Evolutionary conservation across 1,139 yeast genomes (phyloP), one percentile per base, ranked within the genome.

Genomic region (Blastobotrys ciferrii): DNA sequence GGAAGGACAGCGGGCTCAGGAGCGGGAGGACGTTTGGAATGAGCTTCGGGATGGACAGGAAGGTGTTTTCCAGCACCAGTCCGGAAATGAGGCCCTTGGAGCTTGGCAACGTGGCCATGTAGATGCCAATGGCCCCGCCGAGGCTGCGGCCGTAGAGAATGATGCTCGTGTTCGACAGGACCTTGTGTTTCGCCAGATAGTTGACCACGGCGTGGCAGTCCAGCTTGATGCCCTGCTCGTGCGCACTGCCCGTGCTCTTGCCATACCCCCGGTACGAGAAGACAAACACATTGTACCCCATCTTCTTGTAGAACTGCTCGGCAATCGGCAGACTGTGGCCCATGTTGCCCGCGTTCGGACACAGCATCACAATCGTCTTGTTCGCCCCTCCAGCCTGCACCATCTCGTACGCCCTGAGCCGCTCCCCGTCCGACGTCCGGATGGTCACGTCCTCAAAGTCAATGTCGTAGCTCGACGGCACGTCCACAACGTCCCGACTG

Each of bases 291-390:
- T 92, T 89, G 66, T 83, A 81, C 12, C 81, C 79, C 65, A 86
- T 75, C 42, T 76, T 72, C 49, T 75, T 70, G 67, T 80, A 87
- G 56, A 92, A 82, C 13, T 84, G 69, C 47, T 83, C 76, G 1
- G 87, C 95, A 5, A 89, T 78, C 1, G 98, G 97, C 47, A 92
- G 72, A 18, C 89, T 84, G 64, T 88, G 92, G 32, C 98, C 98
- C 58, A 92, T 92, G 65, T 94, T 92, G 3, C 98, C 98, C 2
- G 98, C 98, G 68, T 92, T 92, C 2, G 98, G 98, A 39, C 89
- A 84, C 49, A 89, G 74, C 30, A 92, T 76, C 42, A 94, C 63
- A 6, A 92, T 76, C 0, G 98, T 91, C 54, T 84, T 84, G 57
- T 79, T 75, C 31, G 73, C 65, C 15, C 38, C 41, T 30, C 40